phyloP scores from a whole-genome alignment of 352 stramenopile species.

The Pythium insidiosum region DNA sequence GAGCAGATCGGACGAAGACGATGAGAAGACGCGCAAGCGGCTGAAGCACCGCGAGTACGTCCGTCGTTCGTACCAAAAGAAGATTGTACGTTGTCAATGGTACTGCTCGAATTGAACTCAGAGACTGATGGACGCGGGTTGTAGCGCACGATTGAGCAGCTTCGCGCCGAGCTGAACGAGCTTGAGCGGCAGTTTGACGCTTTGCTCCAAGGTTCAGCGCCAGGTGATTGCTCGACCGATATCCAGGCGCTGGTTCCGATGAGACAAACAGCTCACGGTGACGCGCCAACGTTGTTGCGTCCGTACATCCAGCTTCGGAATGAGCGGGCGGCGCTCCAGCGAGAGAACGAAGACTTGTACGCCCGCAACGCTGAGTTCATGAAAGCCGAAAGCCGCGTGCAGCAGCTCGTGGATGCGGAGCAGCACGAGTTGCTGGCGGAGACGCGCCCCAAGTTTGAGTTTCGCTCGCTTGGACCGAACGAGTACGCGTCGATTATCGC shows the following conservation, averaged over 20 bases:
- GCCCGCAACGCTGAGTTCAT: conserved; percentile 35
- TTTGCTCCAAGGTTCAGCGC: too few species aligned
- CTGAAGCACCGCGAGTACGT: conserved; percentile 63
- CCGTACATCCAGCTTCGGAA: conserved; percentile 39
- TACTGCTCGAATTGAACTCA: too few species aligned
- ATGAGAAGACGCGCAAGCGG: conserved; percentile 24
- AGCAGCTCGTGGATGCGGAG: conserved; percentile 40
- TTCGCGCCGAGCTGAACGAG: too few species aligned
- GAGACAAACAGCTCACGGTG: too few species aligned
- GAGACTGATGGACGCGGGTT: neutral
- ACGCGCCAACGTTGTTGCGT: conserved; percentile 18
- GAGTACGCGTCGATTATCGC: conserved; percentile 41
- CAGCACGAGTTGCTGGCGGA: too few species aligned
- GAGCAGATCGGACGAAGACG: too few species aligned
- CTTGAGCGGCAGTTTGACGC: too few species aligned
- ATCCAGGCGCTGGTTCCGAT: neutral
- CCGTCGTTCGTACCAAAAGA: conserved; percentile 67
- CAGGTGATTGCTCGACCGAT: too few species aligned
- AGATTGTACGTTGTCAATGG: conserved; percentile 44
- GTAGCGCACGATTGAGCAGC: too few species aligned
- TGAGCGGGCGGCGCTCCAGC: conserved; percentile 32
- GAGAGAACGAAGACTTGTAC: conserved; percentile 54
- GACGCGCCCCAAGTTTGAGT: conserved; percentile 26
- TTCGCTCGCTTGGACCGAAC: conserved; percentile 20
- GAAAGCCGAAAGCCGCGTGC: conserved; percentile 39